Conservation (phyloP, 768 basidiomycete genomes). For the Panaeolus papilionaceus region DNA sequence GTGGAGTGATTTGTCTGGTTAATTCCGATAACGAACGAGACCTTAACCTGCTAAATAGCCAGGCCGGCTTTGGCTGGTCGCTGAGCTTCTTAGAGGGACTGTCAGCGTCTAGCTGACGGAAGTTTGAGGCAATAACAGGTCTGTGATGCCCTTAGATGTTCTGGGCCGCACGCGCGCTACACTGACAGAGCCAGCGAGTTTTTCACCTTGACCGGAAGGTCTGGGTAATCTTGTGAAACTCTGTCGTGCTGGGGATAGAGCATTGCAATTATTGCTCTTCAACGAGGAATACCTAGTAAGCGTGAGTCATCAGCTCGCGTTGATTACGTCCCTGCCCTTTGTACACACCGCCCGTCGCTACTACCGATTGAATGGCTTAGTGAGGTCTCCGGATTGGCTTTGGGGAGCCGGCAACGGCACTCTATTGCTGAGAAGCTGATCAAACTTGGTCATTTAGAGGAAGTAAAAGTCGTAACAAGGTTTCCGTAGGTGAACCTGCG, state of each 20-base stretch:
- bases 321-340: slow-evolving; percentile 92
- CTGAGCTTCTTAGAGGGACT: slow-evolving; percentile 86
- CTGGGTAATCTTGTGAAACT: slow-evolving; percentile 50
- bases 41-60: slow-evolving; percentile 94
- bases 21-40: slow-evolving; percentile 96
- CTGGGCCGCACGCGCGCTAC: slow-evolving; percentile 86
- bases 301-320: slow-evolving; percentile 88
- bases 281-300: slow-evolving; percentile 92
- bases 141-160: slow-evolving; percentile 92
- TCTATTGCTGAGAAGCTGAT: slow-evolving; percentile 34
- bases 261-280: slow-evolving; percentile 93
- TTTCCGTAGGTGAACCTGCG: too few relatives aligned
- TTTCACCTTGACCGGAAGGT: slow-evolving; percentile 78
- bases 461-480: too few relatives aligned
- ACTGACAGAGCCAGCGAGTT: slow-evolving; percentile 91
- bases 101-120: slow-evolving; percentile 80
- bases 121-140: slow-evolving; percentile 93
- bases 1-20: slow-evolving; percentile 97
- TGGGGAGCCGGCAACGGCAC: slow-evolving; percentile 60
- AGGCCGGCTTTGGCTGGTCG: slow-evolving; percentile 76
- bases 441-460: too few relatives aligned
- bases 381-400: slow-evolving; percentile 85
- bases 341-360: slow-evolving; percentile 91
- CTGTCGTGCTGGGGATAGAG: slow-evolving; percentile 71
- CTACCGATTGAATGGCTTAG: slow-evolving; percentile 92